These are phyloP conservation scores for Alternaria sp. DNA, from an alignment of 2,329 filamentous ascomycete genomes.

Conservation along the genomic window DNA sequence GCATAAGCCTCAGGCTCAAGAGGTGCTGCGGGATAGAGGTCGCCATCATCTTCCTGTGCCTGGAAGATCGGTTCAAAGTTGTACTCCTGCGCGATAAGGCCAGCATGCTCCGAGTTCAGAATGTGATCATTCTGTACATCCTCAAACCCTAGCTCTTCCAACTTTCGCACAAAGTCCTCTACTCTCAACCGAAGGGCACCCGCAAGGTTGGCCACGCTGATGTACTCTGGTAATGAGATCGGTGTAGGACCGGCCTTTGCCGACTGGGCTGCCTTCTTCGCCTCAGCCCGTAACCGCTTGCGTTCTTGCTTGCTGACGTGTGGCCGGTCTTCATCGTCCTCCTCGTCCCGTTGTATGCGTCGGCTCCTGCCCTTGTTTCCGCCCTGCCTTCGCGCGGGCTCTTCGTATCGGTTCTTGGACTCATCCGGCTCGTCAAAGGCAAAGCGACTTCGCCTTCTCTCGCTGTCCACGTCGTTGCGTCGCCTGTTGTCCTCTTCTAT, in stretches of 20 bases:
- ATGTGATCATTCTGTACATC: conserved; percentile 82
- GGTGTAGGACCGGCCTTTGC: conserved; percentile 39
- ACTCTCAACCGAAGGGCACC: conserved; percentile 73
- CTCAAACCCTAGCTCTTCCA: conserved; percentile 91
- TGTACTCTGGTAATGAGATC: conserved; percentile 87
- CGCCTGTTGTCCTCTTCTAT: conserved; percentile 23
- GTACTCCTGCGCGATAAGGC: conserved; percentile 88
- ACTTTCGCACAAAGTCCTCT: conserved; percentile 73
- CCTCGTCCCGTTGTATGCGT: conserved; percentile 29
- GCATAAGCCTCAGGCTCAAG: conserved; percentile 66
- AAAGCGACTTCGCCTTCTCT: conserved; percentile 36
- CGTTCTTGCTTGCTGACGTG: conserved; percentile 34
- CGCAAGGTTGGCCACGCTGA: conserved; percentile 84
- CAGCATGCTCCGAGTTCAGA: conserved; percentile 87
- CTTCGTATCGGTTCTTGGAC: conserved; percentile 37
- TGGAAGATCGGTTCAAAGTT: conserved; percentile 86
- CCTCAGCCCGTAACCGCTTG: conserved; percentile 42
- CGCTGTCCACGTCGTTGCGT: conserved; percentile 24
- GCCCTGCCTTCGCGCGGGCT: conserved; percentile 35
- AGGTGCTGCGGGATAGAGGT: conserved; percentile 68
- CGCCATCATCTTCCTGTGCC: conserved; percentile 64
- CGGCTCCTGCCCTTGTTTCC: conserved; percentile 22
- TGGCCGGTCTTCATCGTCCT: conserved; percentile 33
- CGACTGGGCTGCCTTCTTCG: conserved; percentile 42
- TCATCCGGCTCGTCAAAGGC: conserved; percentile 27